Evolutionary conservation across 306 rosid species (phyloP), one percentile per base, ranked within the genome.

Genomic region (Trifolium dubium): DNA sequence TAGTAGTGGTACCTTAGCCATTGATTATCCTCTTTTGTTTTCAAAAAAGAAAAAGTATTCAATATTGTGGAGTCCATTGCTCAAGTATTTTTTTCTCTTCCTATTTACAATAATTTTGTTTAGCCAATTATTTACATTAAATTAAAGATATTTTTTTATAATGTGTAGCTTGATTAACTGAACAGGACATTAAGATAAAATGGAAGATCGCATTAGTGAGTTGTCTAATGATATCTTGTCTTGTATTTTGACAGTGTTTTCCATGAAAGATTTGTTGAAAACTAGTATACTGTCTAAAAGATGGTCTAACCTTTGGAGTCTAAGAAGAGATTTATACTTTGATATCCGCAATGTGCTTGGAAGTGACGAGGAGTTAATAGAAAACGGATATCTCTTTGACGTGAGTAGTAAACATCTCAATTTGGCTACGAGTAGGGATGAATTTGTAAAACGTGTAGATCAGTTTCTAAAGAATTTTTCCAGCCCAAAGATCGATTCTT

Each of bases 231-330:
- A 11, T 5, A 4, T 72, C 17, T 5, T 72, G 43, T 41, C 56
- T 28, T 5, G 4, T 29, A 58, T 40, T 7, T 15, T 23, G 1
- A 56, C 76, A 14, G 23, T 8, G 76, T 2, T 72, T 13, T 14
- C 67, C 30, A 28, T 58, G 1, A 72, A 72, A 72, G 67, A 72
- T 72, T 1, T 40, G 6, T 3, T 72, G 11, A 72, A 40, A 39
- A 72, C 43, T 1, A 28, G 43, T 13, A 1, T 40, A 8, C 31
- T 72, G 0, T 72, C 67, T 28, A 72, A 0, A 58, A 58, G 67
- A 15, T 72, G 76, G 76, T 2, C 10, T 3, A 5, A 71, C 1
- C 40, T 71, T 2, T 55, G 66, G 76, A 0, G n/a, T 54, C 54
- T 39, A 0, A 23, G 76, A 15, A 55, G 9, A 54, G 28, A 71